Conservation (phyloP, 1,139 yeast genomes). For the Dujonia santamariae region DNA sequence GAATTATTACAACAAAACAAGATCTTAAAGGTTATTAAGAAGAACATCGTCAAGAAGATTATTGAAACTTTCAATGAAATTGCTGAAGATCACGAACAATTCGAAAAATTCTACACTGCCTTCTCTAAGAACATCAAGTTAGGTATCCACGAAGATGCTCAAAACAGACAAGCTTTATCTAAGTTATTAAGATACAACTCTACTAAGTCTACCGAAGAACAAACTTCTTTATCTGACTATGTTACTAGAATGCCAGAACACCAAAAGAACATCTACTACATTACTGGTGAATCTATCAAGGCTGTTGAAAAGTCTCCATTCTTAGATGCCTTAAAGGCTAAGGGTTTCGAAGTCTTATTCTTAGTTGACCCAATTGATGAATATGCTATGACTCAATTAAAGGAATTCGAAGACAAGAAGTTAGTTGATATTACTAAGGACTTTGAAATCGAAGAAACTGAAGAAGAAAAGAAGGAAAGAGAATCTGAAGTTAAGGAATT, state of each 20-base stretch:
- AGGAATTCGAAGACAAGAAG: slow-evolving; percentile 99
- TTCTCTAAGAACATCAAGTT: slow-evolving; percentile 98
- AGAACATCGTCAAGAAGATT: slow-evolving; percentile 98
- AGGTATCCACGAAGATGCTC: slow-evolving; percentile 98
- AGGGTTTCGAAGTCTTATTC: slow-evolving; percentile 97
- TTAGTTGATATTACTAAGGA: slow-evolving; percentile 98
- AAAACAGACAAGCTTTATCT: slow-evolving; percentile 94
- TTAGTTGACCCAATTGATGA: slow-evolving; percentile 99
- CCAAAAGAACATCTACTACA: slow-evolving; percentile 99
- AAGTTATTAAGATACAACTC: slow-evolving; percentile 97
- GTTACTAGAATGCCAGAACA: slow-evolving; percentile 99
- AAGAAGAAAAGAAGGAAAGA: slow-evolving; percentile 92
- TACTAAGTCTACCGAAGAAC: slow-evolving; percentile 91
- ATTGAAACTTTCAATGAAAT: slow-evolving; percentile 99
- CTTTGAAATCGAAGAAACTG: slow-evolving; percentile 98
- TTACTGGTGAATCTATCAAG: slow-evolving; percentile 98
- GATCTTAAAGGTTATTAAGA: slow-evolving; percentile 98
- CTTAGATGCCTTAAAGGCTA: slow-evolving; percentile 97
- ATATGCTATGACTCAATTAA: slow-evolving; percentile 98
- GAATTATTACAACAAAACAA: slow-evolving; percentile 99
- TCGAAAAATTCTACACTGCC: slow-evolving; percentile 97
- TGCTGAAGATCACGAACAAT: slow-evolving; percentile 98
- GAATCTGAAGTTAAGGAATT: slow-evolving; percentile 90
- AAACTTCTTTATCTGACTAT: slow-evolving; percentile 93
- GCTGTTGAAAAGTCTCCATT: slow-evolving; percentile 99